phyloP scores from a whole-genome alignment of 2,329 filamentous ascomycete species.

The Claviceps paspali region DNA sequence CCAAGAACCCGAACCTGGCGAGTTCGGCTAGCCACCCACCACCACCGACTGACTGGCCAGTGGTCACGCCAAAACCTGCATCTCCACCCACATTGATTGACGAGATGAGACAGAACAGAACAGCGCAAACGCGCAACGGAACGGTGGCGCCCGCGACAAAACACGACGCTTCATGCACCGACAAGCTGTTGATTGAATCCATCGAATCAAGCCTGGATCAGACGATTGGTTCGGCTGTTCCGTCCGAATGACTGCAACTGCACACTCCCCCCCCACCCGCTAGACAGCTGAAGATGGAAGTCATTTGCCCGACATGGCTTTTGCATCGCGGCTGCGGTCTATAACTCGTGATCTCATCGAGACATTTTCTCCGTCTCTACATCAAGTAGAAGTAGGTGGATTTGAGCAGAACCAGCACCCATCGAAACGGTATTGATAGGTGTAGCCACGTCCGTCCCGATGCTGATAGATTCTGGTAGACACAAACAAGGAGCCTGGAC shows the following conservation, averaged over 20 bases:
- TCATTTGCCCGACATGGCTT: slow-evolving; percentile 45
- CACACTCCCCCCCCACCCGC: no score
- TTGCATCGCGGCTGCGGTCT: slow-evolving; percentile 46
- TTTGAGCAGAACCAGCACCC: not conserved
- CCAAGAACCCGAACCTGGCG: no score
- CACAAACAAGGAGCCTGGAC: slow-evolving; percentile 23
- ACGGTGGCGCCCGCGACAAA: no score
- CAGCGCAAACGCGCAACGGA: no score
- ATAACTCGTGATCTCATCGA: slow-evolving; percentile 59
- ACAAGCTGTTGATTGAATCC: no score
- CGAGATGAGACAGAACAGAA: not conserved
- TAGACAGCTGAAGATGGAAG: slow-evolving; percentile 3
- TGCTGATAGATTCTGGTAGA: slow-evolving; percentile 9
- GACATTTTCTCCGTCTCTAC: slow-evolving; percentile 39
- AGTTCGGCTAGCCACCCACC: no score
- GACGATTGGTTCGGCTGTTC: no score
- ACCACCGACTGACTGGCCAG: no score
- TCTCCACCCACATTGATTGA: not conserved
- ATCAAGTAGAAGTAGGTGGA: slow-evolving; percentile 29
- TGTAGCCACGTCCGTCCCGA: not conserved
- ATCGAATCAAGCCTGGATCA: no score
- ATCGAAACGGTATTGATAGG: not conserved
- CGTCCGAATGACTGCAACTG: no score
- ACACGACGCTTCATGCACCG: no score
- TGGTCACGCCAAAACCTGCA: not conserved